phyloP scores from a whole-genome alignment of 257 asterid genomes.

The Eucommia ulmoides region DNA sequence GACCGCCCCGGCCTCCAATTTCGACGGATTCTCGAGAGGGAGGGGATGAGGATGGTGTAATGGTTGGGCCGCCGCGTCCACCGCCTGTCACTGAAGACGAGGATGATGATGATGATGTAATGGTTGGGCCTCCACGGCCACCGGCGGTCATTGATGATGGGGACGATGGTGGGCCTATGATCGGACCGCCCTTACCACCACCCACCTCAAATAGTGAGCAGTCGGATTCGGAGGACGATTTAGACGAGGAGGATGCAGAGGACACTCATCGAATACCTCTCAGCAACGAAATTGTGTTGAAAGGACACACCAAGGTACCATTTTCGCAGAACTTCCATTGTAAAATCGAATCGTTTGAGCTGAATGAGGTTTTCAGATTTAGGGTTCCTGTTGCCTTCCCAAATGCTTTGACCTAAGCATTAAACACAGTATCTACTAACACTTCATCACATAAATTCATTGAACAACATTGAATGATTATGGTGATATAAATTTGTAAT shows the following conservation, averaged over 20 bases:
- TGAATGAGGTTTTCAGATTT: background rate
- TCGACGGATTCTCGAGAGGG: background rate
- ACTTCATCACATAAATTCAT: too few species aligned
- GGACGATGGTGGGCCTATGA: conserved; percentile 23
- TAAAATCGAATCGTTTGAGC: background rate
- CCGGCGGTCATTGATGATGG: conserved; percentile 13
- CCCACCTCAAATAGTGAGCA: conserved; percentile 26
- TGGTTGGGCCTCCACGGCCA: conserved; percentile 65
- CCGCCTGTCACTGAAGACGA: conserved; percentile 17
- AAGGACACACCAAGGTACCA: conserved; percentile 86
- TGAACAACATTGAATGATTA: too few species aligned
- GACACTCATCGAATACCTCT: conserved; percentile 51
- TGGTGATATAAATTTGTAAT: too few species aligned
- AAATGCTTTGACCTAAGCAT: conserved; percentile 3
- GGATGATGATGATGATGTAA: conserved; percentile 22
- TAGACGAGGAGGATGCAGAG: conserved; percentile 39
- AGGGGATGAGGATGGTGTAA: conserved; percentile 13
- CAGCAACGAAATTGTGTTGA: conserved; percentile 86
- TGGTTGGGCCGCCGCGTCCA: conserved; percentile 52
- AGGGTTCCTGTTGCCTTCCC: background rate
- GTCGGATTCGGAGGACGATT: conserved; percentile 64
- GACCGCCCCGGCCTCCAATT: conserved; percentile 38
- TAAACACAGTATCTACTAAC: too few species aligned
- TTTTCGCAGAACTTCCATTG: too few species aligned
- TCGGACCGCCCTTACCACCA: conserved; percentile 54